Evolutionary conservation across 2,329 filamentous ascomycete genomes (phyloP).

Genomic region (Aphanocladium album): DNA sequence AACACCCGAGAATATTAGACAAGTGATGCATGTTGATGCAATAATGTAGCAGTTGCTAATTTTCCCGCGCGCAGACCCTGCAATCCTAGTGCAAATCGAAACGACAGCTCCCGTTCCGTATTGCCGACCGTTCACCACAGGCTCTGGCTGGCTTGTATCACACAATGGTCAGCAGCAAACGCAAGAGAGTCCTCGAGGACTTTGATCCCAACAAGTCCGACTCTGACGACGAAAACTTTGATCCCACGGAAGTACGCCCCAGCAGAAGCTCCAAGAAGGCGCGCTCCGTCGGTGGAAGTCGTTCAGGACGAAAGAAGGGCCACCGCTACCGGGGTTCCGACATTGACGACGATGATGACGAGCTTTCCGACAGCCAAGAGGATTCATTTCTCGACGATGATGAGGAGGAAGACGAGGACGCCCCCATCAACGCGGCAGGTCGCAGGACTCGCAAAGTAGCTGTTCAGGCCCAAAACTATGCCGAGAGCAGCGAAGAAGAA

Average conservation of each 20-base stretch:
- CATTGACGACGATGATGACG: constrained; percentile 56
- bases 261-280: constrained; percentile 38
- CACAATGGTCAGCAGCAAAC: constrained; percentile 33
- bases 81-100: background rate
- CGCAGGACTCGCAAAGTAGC: constrained; percentile 45
- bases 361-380: constrained; percentile 48
- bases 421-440: constrained; percentile 42
- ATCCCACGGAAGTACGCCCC: constrained; percentile 45
- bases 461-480: constrained; percentile 41
- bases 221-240: constrained; percentile 61
- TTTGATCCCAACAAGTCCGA: constrained; percentile 66
- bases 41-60: background rate
- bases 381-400: constrained; percentile 43
- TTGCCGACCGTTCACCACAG: background rate
- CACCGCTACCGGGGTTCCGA: constrained; percentile 54
- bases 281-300: constrained; percentile 31
- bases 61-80: background rate
- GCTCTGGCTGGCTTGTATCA: background rate
- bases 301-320: constrained; percentile 31
- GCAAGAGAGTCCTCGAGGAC: constrained; percentile 53
- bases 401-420: constrained; percentile 36
- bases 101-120: background rate
- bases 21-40: background rate
- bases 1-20: background rate
- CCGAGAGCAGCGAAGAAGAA: constrained; percentile 40